Evolutionary conservation across 2,329 filamentous ascomycete species (phyloP).

Genomic region (Ophiostoma ulmi): DNA sequence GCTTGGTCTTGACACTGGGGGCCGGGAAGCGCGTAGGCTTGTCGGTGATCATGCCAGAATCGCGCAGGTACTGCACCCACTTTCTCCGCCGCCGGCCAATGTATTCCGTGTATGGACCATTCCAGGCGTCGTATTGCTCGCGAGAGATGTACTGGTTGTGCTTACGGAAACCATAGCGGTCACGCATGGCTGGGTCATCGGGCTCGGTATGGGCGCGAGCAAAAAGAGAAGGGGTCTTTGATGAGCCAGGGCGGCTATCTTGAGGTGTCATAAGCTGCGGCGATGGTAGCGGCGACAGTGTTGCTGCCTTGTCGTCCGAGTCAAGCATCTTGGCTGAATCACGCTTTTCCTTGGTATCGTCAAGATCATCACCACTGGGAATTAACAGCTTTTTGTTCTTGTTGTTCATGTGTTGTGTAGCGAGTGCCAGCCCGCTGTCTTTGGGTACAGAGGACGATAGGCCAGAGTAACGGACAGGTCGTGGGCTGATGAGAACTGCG

Average conservation of each 20-base stretch:
- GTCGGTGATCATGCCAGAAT: constrained; percentile 66
- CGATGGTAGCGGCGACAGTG: constrained; percentile 14
- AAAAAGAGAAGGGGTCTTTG: constrained; percentile 22
- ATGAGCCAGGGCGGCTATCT: constrained; percentile 23
- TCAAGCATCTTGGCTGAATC: constrained; percentile 49
- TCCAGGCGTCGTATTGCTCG: constrained; percentile 78
- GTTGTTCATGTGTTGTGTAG: constrained; percentile 25
- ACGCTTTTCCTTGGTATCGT: constrained; percentile 37
- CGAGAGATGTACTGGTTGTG: constrained; percentile 70
- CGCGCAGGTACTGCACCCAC: constrained; percentile 73
- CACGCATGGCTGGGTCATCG: constrained; percentile 53
- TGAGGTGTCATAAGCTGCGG: constrained; percentile 14
- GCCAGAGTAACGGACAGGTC: constrained; percentile 38
- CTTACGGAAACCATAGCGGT: constrained; percentile 91
- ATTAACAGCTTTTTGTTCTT: not conserved
- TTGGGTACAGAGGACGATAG: constrained; percentile 36
- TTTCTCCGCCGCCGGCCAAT: constrained; percentile 70
- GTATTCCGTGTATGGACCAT: constrained; percentile 67
- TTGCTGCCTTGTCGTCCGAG: constrained; percentile 27
- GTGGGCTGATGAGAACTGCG: constrained; percentile 30
- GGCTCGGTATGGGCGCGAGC: constrained; percentile 35
- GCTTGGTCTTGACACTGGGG: constrained; percentile 75
- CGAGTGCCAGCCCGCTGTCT: constrained; percentile 35
- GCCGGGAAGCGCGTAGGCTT: constrained; percentile 73
- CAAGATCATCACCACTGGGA: constrained; percentile 4